Conservation (phyloP, 139 green algal species). For the Chlorella vulgaris region DNA sequence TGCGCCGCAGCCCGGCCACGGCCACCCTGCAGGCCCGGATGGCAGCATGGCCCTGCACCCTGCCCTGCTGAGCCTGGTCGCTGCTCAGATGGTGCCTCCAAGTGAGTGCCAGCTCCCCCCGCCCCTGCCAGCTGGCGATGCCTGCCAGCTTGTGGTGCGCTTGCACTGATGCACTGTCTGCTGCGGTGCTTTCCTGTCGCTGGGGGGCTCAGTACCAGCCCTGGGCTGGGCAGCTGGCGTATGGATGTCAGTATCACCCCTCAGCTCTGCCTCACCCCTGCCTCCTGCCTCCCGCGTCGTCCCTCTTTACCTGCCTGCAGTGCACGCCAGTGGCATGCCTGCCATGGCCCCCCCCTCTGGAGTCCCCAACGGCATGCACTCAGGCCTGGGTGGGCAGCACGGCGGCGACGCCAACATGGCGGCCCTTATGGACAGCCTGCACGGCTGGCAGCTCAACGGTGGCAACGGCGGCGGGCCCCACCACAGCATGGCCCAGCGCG, state of each 20-base stretch:
- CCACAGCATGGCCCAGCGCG: conserved; percentile 4
- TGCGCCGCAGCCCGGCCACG: no score
- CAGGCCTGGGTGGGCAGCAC: conserved; percentile 13
- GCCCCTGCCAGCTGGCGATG: background rate
- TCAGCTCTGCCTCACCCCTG: no score
- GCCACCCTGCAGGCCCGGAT: background rate
- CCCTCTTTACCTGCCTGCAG: background rate
- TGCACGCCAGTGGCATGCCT: background rate
- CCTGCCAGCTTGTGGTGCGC: background rate
- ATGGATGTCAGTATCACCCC: background rate
- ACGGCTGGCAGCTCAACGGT: conserved; percentile 27
- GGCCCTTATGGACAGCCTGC: conserved; percentile 13
- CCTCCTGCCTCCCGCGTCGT: background rate
- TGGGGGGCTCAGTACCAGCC: no score
- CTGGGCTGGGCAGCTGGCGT: background rate
- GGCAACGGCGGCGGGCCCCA: background rate
- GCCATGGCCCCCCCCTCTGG: conserved; percentile 7
- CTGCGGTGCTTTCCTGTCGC: no score
- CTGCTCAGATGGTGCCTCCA: conserved; percentile 30
- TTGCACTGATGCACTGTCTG: background rate
- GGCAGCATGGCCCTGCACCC: conserved; percentile 34
- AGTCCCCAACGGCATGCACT: conserved; percentile 23
- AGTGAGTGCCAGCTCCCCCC: background rate
- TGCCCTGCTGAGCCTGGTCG: conserved; percentile 36
- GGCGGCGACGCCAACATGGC: conserved; percentile 25